Conservation (phyloP, 192 early-diverging fungal genomes). For the Glomus cerebriforme region DNA sequence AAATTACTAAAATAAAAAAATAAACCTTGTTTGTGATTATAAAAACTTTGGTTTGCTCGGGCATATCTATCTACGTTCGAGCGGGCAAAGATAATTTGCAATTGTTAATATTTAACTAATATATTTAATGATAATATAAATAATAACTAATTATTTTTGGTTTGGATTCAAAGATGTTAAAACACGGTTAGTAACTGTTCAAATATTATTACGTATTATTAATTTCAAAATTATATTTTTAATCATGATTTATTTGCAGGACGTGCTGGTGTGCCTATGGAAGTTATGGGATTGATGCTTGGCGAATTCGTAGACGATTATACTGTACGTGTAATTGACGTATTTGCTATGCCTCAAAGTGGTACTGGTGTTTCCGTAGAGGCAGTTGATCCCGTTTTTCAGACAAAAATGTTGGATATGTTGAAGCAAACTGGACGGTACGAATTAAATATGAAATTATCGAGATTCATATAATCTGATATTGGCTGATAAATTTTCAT, state of each 20-base stretch:
- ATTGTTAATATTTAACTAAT: too few species aligned
- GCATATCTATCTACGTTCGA: neutral
- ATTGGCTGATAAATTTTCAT: neutral
- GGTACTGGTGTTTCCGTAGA: constrained; percentile 99
- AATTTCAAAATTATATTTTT: constrained; percentile 24
- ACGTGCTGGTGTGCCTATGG: constrained; percentile 97
- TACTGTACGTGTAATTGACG: constrained; percentile 98
- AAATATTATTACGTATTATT: constrained; percentile 5
- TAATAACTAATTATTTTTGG: neutral
- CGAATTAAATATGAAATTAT: neutral
- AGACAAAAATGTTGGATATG: constrained; percentile 99
- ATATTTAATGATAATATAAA: neutral
- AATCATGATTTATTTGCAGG: constrained; percentile 52
- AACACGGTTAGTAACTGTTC: constrained; percentile 64
- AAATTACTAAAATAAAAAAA: too few species aligned
- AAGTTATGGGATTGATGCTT: constrained; percentile 99
- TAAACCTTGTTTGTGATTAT: neutral
- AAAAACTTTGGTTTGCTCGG: neutral
- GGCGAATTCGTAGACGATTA: constrained; percentile 99
- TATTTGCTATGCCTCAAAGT: constrained; percentile 99
- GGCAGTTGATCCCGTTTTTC: constrained; percentile 98
- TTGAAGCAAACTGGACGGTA: constrained; percentile 97
- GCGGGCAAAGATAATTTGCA: too few species aligned
- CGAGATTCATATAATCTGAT: neutral
- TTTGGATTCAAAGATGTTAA: constrained; percentile 68